phyloP scores from a whole-genome alignment of 768 basidiomycete genomes.

The Dentipellis fragilis region DNA sequence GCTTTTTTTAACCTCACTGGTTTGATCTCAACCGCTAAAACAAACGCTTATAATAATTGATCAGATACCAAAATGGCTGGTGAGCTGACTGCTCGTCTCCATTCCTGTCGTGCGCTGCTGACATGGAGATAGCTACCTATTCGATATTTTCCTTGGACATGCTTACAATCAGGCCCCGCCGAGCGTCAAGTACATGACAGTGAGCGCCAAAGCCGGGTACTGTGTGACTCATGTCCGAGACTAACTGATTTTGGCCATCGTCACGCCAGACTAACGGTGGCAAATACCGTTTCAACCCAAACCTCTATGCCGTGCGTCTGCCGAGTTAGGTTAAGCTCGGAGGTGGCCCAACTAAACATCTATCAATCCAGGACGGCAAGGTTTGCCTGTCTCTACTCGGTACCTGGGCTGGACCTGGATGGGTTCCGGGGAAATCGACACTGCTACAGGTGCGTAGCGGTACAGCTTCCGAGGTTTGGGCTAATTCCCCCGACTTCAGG shows the following conservation, averaged over 20 bases:
- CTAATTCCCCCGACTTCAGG: constrained; percentile 22
- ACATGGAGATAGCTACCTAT: constrained; percentile 41
- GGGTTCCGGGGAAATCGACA: constrained; percentile 85
- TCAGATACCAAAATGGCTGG: constrained; percentile 88
- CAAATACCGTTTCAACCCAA: constrained; percentile 88
- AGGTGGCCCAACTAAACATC: background rate
- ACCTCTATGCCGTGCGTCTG: constrained; percentile 71
- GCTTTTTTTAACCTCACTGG: constrained; percentile 18
- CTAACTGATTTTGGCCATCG: background rate
- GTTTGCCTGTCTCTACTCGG: constrained; percentile 88
- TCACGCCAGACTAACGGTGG: constrained; percentile 66
- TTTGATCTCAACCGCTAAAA: background rate
- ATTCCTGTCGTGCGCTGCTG: background rate
- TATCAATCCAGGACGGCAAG: constrained; percentile 64
- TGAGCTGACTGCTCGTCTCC: constrained; percentile 23
- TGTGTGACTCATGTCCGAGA: background rate
- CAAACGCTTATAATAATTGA: background rate
- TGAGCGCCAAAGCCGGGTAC: constrained; percentile 19
- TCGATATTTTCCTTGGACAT: constrained; percentile 88
- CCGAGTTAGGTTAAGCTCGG: background rate
- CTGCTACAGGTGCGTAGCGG: constrained; percentile 59
- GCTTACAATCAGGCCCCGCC: constrained; percentile 87
- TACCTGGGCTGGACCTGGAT: constrained; percentile 91
- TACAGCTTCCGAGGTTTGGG: background rate
- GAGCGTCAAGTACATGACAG: constrained; percentile 61